Evolutionary conservation across 129 eudicot genomes (phyloP), one percentile per base, ranked within the genome.

Genomic region (Flaveria robusta): DNA sequence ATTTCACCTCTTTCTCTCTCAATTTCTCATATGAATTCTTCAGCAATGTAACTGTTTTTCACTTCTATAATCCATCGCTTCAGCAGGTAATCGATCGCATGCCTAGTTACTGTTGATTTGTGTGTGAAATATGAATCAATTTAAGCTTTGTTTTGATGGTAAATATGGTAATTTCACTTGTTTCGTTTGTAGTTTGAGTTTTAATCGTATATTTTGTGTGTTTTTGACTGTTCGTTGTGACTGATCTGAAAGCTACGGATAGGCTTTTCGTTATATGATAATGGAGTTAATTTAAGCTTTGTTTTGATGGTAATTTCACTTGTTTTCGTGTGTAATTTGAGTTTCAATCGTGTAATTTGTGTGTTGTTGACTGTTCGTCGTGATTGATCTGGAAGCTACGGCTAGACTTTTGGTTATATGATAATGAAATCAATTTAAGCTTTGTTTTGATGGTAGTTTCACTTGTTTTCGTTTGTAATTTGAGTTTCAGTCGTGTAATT

Each of bases 21-120:
- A 23, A 34, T 76, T 65, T 50, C 77, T 49, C 47, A 37, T 62
- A 13, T 15, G 7, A 76, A 13, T 62, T 16, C 55, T 59, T 62
- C 77, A 62, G n/a, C 82, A 71, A 79, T 71, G 77, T 71, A 79
- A 71, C 83, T 39, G 77, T 18, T 70, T 70, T 78, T 70, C 15
- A 78, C 71, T 63, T 70, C 71, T 47, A 43, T 59, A 49, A 59
- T 70, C 71, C 14, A 70, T 78, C 46, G 16, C 19, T 34, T 20
- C 72, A 71, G 7, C 78, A 70, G 77, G 82, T 78, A 78, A 39
- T n/a, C 7, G 45, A 42, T 67, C 29, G 41, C 45, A 37, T 56
- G 26, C 68, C 5, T 34, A 69, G 45, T 18, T 58, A 12, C 20
- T 13, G 3, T 50, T 50, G 20, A 18, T 68, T n/a, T 43, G 37